Evolutionary conservation across 805 yeast genomes (phyloP).

Genomic region (Zygoascus flipseniorum): DNA sequence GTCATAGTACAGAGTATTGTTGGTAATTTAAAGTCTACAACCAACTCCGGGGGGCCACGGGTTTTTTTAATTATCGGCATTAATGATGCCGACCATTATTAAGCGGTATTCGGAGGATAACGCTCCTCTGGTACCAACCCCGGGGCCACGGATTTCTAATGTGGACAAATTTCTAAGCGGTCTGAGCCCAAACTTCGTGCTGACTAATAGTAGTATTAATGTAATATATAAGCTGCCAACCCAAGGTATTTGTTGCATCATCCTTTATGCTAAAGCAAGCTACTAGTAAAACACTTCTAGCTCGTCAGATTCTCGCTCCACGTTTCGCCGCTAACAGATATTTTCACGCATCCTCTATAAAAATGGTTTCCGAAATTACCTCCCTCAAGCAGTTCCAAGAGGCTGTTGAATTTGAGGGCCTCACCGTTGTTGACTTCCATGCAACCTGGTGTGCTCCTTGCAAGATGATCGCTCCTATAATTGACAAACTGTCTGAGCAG

Average conservation of each 20-base stretch:
- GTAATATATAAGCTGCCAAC: no score
- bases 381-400: slow-evolving; percentile 54
- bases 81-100: no score
- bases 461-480: slow-evolving; percentile 80
- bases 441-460: slow-evolving; percentile 99
- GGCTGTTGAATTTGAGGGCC: slow-evolving; percentile 53
- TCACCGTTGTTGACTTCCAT: slow-evolving; percentile 89
- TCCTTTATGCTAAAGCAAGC: background rate
- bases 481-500: slow-evolving; percentile 42
- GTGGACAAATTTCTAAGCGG: no score
- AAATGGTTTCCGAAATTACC: slow-evolving; percentile 48
- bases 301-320: background rate
- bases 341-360: background rate
- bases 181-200: no score
- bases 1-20: no score
- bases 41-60: no score
- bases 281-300: background rate
- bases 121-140: no score
- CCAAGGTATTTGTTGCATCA: background rate
- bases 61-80: no score
- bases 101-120: no score
- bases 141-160: no score
- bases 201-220: no score
- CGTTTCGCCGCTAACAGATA: background rate
- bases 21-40: no score